Evolutionary conservation across 441 rosid species (phyloP).

Genomic region (Geranium incanum): DNA sequence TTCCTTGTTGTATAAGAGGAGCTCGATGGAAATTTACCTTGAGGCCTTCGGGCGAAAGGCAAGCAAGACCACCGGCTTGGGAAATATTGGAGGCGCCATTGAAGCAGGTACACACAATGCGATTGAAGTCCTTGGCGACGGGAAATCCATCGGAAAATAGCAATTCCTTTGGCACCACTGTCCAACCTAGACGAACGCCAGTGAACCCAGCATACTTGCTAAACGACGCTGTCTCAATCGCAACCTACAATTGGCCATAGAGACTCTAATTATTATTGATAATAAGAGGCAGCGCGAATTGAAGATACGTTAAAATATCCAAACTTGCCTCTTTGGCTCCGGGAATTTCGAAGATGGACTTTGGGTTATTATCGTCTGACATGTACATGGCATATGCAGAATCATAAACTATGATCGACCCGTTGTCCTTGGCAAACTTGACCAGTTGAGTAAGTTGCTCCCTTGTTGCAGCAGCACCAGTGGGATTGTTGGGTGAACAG

Average conservation of each 20-base stretch:
- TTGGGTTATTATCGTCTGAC: constrained; percentile 80
- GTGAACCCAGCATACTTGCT: constrained; percentile 98
- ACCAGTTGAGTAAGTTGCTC: constrained; percentile 73
- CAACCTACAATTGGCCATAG: constrained; percentile 45
- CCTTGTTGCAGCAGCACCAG: constrained; percentile 88
- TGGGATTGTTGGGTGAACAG: constrained; percentile 96
- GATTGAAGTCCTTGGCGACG: constrained; percentile 82
- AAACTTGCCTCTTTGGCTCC: constrained; percentile 83
- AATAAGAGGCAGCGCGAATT: neutral
- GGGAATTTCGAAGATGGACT: constrained; percentile 87
- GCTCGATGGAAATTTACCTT: constrained; percentile 36
- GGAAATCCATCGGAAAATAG: constrained; percentile 85
- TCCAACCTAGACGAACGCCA: constrained; percentile 97
- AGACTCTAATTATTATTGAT: neutral
- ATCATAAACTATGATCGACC: constrained; percentile 86
- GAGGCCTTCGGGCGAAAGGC: constrained; percentile 86
- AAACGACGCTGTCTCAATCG: constrained; percentile 87
- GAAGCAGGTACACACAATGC: constrained; percentile 80
- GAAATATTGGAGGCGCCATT: constrained; percentile 86
- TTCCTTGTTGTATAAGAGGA: no score
- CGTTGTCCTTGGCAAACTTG: constrained; percentile 80
- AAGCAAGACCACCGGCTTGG: constrained; percentile 95
- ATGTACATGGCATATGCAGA: constrained; percentile 92
- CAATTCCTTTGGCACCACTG: constrained; percentile 80
- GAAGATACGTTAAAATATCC: neutral